These are phyloP conservation scores for Waitea zeae DNA, from an alignment of 1,284 basidiomycete genomes.

Conservation along the genomic window DNA sequence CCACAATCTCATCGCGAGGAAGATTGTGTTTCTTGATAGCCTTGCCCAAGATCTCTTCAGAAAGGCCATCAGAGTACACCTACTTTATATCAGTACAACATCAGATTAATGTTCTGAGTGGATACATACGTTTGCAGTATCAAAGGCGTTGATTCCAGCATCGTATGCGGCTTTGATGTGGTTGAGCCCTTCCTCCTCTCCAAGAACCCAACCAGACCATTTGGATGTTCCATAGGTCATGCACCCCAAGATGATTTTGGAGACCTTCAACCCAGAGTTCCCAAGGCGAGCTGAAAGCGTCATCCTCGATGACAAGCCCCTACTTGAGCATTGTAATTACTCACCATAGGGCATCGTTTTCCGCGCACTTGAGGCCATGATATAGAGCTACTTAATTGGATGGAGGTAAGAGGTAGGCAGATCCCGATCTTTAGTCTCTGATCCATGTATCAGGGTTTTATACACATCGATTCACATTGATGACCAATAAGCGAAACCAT, in stretches of 20 bases:
- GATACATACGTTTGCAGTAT: constrained; percentile 24
- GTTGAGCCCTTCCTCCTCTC: constrained; percentile 19
- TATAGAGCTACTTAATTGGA: no score
- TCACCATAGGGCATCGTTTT: no score
- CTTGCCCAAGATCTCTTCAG: constrained; percentile 9
- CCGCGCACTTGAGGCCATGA: no score
- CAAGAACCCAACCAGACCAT: constrained; percentile 21
- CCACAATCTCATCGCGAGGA: constrained; percentile 35
- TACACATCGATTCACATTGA: no score
- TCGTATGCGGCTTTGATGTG: constrained; percentile 22
- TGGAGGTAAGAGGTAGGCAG: no score
- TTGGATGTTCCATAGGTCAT: constrained; percentile 23
- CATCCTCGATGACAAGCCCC: no score
- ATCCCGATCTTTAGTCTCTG: no score
- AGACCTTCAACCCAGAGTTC: constrained; percentile 26
- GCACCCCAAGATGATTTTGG: constrained; percentile 22
- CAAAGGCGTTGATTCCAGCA: constrained; percentile 31
- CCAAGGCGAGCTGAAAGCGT: constrained; percentile 26
- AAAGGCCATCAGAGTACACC: constrained; percentile 19
- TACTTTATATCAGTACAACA: constrained; percentile 4
- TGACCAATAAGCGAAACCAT: no score
- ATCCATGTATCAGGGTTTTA: no score
- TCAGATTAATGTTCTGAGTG: constrained; percentile 1
- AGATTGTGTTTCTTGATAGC: constrained; percentile 23
- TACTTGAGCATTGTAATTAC: no score